Conservation (phyloP, 129 eudicot genomes). For the Silybum marianum region DNA sequence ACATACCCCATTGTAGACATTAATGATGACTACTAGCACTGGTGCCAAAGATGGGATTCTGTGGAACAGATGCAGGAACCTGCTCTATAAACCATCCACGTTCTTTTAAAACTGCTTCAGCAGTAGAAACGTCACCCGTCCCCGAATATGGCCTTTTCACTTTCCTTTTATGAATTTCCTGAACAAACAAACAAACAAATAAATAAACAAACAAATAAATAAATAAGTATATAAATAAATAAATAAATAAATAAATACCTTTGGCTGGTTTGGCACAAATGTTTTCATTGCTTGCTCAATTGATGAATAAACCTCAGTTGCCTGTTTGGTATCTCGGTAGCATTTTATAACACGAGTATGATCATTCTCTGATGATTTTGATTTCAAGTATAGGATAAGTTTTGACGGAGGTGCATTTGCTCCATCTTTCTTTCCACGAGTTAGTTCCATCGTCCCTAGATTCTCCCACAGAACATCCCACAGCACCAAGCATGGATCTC, state of each 20-base stretch:
- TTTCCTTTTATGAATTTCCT: conserved; percentile 64
- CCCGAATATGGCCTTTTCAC: conserved; percentile 90
- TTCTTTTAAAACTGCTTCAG: conserved; percentile 48
- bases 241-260: conserved; percentile 40
- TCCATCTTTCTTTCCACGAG: conserved; percentile 85
- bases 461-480: conserved; percentile 97
- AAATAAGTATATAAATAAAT: too few relatives aligned
- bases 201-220: too few relatives aligned
- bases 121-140: conserved; percentile 39
- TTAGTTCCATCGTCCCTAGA: conserved; percentile 85
- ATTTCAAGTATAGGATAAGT: conserved; percentile 57
- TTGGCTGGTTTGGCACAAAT: conserved; percentile 74
- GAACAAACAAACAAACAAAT: not conserved
- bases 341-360: conserved; percentile 86
- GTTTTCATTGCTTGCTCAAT: conserved; percentile 75
- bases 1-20: conserved; percentile 23
- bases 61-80: conserved; percentile 59
- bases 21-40: conserved; percentile 30
- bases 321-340: conserved; percentile 72
- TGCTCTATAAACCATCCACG: conserved; percentile 67
- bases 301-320: conserved; percentile 71
- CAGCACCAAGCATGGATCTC: conserved; percentile 90
- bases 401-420: conserved; percentile 82
- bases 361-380: conserved; percentile 69
- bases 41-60: conserved; percentile 73